These are phyloP conservation scores for Cordyceps cicadae DNA, from an alignment of 2,329 filamentous ascomycete species.

Conservation along the genomic window DNA sequence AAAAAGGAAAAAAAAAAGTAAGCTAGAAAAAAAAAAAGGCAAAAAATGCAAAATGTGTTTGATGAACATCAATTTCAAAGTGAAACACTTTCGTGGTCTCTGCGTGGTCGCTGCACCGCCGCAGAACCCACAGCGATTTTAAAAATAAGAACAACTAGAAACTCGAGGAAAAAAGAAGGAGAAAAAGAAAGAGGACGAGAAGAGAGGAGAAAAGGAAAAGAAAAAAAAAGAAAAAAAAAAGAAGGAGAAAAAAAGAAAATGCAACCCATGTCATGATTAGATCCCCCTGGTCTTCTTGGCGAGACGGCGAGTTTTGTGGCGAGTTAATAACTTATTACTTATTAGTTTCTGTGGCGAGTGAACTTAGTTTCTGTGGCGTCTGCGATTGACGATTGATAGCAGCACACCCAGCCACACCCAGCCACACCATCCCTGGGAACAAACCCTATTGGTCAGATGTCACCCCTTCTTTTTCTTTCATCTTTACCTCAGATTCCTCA, in stretches of 20 bases:
- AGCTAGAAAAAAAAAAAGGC: no score
- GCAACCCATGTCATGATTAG: neutral
- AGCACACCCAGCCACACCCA: slow-evolving; percentile 24
- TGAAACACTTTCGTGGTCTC: slow-evolving; percentile 10
- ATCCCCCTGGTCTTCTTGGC: neutral
- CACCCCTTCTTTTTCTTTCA: neutral
- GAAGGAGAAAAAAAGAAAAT: no score
- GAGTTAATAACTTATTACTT: no score
- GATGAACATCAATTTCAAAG: slow-evolving; percentile 6
- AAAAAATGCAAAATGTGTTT: neutral
- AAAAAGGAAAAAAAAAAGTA: no score
- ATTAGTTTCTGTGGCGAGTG: no score
- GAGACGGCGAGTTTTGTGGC: no score
- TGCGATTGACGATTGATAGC: slow-evolving; percentile 26
- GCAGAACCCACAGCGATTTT: slow-evolving; percentile 5
- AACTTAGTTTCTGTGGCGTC: no score
- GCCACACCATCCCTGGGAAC: slow-evolving; percentile 23
- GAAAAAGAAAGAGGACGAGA: no score
- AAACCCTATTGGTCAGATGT: slow-evolving; percentile 26
- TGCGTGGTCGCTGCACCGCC: slow-evolving; percentile 9
- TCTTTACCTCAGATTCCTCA: neutral
- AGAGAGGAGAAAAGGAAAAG: no score
- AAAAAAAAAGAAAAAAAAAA: no score
- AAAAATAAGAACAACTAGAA: neutral
- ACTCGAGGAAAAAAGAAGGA: neutral